Evolutionary conservation across 257 asterid genomes (phyloP).

Genomic region (Salvia hispanica): DNA sequence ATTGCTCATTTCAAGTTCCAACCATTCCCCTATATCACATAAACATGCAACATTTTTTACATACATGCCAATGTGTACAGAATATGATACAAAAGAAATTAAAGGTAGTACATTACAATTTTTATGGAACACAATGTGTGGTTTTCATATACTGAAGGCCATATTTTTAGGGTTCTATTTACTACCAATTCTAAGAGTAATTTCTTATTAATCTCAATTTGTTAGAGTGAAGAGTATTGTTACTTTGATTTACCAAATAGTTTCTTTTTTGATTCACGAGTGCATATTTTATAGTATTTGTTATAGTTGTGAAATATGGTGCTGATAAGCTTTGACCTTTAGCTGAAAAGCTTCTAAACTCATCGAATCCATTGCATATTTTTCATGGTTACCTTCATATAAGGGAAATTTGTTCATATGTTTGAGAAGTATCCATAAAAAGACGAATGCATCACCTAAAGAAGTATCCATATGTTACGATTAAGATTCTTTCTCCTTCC

Average conservation of each 20-base stretch:
- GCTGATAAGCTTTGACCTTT: too few relatives aligned
- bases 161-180: neutral
- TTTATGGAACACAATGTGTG: neutral
- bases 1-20: neutral
- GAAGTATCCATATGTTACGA: too few relatives aligned
- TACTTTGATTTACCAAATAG: neutral
- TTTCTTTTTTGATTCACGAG: neutral
- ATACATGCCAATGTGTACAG: neutral
- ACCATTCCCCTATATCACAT: neutral
- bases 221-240: slow-evolving; percentile 7
- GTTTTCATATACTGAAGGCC: neutral
- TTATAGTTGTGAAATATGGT: too few relatives aligned
- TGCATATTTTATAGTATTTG: neutral
- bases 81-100: neutral
- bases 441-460: too few relatives aligned
- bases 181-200: neutral
- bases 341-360: too few relatives aligned
- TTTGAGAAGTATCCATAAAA: too few relatives aligned
- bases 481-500: slow-evolving; percentile 2
- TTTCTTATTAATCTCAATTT: neutral
- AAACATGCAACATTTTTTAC: neutral
- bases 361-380: too few relatives aligned
- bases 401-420: too few relatives aligned
- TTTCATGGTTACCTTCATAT: too few relatives aligned
- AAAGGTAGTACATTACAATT: neutral